Evolutionary conservation across 805 yeast species (phyloP), one percentile per base, ranked within the genome.

Genomic region (Metschnikowia cubensis): DNA sequence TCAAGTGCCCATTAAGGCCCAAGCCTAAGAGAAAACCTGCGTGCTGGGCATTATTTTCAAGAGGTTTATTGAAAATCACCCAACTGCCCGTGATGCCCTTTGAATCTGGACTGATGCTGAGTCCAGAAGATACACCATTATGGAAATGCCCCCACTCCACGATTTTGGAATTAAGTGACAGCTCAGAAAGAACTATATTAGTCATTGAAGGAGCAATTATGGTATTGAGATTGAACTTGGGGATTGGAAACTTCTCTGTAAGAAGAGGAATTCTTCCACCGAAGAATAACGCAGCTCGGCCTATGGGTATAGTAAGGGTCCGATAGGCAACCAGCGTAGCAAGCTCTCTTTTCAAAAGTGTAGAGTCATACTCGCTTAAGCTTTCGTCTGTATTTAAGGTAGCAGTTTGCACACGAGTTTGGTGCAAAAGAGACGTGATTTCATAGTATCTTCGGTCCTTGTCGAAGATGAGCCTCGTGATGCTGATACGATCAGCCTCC

Each of bases 11-110:
- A 67, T 89, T 89, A 31, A 94, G 70, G 0, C 99, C 99, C 22
- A 94, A 71, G 0, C 97, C 99, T 17, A 89, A 68, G n/a, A 94
- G 67, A 58, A 94, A 90, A 0, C 99, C 99, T 20, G 97, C 97
- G 71, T 91, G 97, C 53, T 88, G 91, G 0, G 96, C 79, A 57
- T 81, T 83, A 32, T 87, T 64, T 4, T 70, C 76, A 0, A 78
- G 76, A 0, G 96, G 96, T 57, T 84, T 85, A 58, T 89, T 89
- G 63, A 87, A 89, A 0, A 86, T 85, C 35, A 92, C 87, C 98
- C 98, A 92, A 58, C 95, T 83, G 0, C 97, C 96, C 7, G 82
- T 77, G 7, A 89, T 82, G 7, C 88, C 89, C 37, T 78, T 76
- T 0, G 89, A 81, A 42, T 79, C 81, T 48, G 74, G 76, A 4